Base-by-base conservation (phyloP, 805 yeast species). In the Barnettozyma californica region DNA sequence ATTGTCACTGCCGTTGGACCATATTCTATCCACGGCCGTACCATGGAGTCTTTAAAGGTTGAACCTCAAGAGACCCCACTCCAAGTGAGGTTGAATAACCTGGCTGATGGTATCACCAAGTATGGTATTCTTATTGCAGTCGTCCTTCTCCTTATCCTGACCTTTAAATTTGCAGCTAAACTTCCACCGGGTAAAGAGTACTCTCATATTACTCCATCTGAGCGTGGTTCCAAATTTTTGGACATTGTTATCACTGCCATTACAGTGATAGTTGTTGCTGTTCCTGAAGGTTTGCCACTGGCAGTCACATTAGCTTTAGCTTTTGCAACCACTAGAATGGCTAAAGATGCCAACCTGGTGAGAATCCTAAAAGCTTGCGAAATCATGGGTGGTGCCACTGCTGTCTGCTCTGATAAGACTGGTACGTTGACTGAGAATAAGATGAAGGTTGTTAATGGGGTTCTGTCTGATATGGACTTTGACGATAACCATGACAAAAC, bases 371-470 rank as follows among this genome's bases (percentile, higher is more conserved):
- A 83, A 61, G 84, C 95, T 41, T 94, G 99, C 76, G 99, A 94
- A 68, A 94, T 97, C 16, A 92, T 94, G 98, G 99, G 99, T 39
- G 89, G 96, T 42, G 99, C 97, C 2, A 94, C 98, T 13, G 94
- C 97, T 4, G 76, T 94, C 45, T 94, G 99, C 67, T 90, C 97
- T 0, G 99, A 94, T 70, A 92, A 94, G 66, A 94, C 99, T 1
- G 99, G 99, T 51, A 94, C 99, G 11, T 75, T 94, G 49, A 94
- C 99, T 1, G 96, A 90, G 65, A 94, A 94, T 66, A 76, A 75
- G 60, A 94, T 94, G 99, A 79, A 89, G 35, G 90, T 94, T 6
- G 96, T 90, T 10, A 78, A 76, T 48, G 96, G 94, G 3, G 69
- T 78, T 23, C 61, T 90, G 29, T 95, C 94, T 9, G 65, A 67